Evolutionary conservation across 1,139 yeast species (phyloP).

Genomic region (Lizanozyma gosingica): DNA sequence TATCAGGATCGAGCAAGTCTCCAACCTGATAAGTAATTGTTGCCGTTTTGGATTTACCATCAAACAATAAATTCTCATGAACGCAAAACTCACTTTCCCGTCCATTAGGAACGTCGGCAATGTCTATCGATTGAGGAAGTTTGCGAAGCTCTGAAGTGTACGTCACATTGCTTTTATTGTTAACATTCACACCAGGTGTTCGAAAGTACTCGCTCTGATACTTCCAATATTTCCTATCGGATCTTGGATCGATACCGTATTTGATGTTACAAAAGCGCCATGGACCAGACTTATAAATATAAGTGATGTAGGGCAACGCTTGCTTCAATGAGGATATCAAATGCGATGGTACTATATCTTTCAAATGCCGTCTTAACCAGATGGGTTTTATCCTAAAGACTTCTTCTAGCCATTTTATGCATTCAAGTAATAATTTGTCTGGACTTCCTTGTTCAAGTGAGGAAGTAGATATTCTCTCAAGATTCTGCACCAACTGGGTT

Average conservation of each 20-base stretch:
- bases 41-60: conserved; percentile 62
- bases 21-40: conserved; percentile 76
- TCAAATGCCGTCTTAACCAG: conserved; percentile 77
- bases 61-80: conserved; percentile 45
- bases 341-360: conserved; percentile 45
- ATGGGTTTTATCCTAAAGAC: conserved; percentile 68
- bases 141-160: conserved; percentile 1
- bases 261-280: conserved; percentile 86
- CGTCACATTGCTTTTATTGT: conserved; percentile 5
- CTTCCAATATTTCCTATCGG: conserved; percentile 39
- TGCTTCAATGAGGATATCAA: conserved; percentile 49
- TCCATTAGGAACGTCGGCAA: background rate
- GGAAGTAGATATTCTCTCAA: conserved; percentile 15
- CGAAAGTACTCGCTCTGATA: conserved; percentile 87
- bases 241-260: conserved; percentile 72
- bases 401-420: conserved; percentile 43
- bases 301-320: conserved; percentile 80
- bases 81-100: conserved; percentile 11
- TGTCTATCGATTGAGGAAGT: conserved; percentile 1
- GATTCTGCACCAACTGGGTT: conserved; percentile 28
- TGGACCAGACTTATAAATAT: conserved; percentile 80
- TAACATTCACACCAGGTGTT: conserved; percentile 27
- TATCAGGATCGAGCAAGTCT: conserved; percentile 62
- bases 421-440: conserved; percentile 28
- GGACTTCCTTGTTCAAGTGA: conserved; percentile 17